Percentiles rank a stretch among this genome's conserved stretches.
These are phyloP conservation scores for Hypoxylon sp. DNA, from an alignment of 2,329 filamentous ascomycete species.

Conservation along the genomic window DNA sequence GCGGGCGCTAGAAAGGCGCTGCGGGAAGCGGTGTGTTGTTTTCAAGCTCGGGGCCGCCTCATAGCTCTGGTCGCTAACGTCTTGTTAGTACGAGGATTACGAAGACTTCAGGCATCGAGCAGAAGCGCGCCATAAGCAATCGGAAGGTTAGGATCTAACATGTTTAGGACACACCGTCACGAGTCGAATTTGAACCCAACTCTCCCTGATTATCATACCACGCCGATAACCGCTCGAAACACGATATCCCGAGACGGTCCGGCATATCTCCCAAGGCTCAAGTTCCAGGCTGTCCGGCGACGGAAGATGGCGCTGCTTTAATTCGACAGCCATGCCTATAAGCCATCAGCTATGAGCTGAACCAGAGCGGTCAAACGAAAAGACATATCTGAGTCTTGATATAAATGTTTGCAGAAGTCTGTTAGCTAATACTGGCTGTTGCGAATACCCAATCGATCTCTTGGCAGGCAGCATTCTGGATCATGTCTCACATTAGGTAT, in stretches of 20 bases:
- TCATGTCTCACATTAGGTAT: constrained; percentile 22
- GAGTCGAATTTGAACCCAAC: not conserved
- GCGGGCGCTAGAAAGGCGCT: constrained; percentile 34
- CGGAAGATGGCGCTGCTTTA: not conserved
- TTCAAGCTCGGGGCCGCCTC: not conserved
- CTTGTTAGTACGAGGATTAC: constrained; percentile 13
- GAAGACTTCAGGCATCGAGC: constrained; percentile 20
- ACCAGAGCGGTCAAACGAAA: not conserved
- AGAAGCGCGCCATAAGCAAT: constrained; percentile 1
- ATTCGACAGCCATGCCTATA: not conserved
- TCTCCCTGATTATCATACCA: not conserved
- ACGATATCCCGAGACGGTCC: not conserved
- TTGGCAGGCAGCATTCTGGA: constrained; percentile 31
- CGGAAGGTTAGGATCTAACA: not conserved
- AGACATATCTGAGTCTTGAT: not conserved
- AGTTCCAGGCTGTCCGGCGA: not conserved
- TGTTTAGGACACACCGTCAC: not conserved
- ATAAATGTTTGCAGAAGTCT: not conserved
- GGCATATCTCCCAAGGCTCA: too few relatives aligned
- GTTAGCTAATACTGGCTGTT: not conserved
- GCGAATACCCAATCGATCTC: constrained; percentile 2
- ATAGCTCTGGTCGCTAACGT: constrained; percentile 1
- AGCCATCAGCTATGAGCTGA: not conserved
- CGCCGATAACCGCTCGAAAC: constrained; percentile 1
- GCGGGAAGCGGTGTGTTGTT: constrained; percentile 33